Evolutionary conservation across 192 early-diverging fungal genomes (phyloP).

Genomic region (Rhizoclosmatium globosum): DNA sequence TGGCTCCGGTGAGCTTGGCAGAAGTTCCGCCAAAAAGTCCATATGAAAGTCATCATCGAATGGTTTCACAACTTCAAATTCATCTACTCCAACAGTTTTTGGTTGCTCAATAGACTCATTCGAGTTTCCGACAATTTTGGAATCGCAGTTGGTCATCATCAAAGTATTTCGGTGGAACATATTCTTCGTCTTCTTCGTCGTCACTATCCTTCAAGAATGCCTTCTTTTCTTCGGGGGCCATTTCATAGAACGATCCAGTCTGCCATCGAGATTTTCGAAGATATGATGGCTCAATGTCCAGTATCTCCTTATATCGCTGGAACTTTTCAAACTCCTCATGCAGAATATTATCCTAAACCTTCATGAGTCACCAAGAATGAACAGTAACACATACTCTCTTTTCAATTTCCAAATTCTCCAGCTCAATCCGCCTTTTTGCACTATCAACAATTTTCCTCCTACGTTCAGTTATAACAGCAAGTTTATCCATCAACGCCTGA

Average conservation of each 20-base stretch:
- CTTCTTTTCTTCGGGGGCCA: not conserved
- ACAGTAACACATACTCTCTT: conserved; percentile 5
- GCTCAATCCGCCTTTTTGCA: not conserved
- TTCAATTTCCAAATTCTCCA: conserved; percentile 24
- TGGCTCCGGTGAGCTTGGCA: conserved; percentile 14
- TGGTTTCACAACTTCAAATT: conserved; percentile 9
- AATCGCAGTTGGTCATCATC: not conserved
- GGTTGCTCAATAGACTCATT: not conserved
- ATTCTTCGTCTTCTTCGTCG: not conserved
- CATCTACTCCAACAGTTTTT: not conserved
- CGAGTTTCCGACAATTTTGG: not conserved
- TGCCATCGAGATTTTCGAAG: conserved; percentile 14
- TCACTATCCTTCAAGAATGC: not conserved
- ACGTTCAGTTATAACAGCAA: conserved; percentile 10
- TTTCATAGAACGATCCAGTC: conserved; percentile 10
- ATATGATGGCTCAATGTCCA: conserved; percentile 2
- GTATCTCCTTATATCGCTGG: conserved; percentile 4
- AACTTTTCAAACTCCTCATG: conserved; percentile 37
- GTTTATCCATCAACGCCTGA: conserved; percentile 21
- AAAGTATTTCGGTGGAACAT: not conserved
- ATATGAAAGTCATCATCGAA: not conserved
- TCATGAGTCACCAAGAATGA: not conserved
- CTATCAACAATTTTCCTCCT: conserved; percentile 11
- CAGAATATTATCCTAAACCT: conserved; percentile 21
- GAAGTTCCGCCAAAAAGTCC: not conserved